Conservation (phyloP, 768 basidiomycete genomes). For the Rubroboletus pulcherrimus region DNA sequence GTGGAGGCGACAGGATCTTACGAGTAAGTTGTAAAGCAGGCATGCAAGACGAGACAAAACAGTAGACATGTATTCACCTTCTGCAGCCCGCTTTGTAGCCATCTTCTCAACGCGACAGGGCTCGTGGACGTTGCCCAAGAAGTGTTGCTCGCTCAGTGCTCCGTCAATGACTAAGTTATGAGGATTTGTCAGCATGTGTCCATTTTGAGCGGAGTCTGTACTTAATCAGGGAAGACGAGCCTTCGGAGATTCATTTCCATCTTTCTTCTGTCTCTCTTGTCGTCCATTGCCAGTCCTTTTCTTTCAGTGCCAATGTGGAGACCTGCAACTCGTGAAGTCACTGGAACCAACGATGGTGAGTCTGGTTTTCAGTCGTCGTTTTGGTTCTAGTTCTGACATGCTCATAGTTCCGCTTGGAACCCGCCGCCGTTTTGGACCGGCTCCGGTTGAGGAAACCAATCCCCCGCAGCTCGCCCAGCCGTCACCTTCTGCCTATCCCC, state of each 20-base stretch:
- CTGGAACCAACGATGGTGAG: constrained; percentile 90
- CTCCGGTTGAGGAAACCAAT: constrained; percentile 73
- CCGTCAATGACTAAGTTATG: not conserved
- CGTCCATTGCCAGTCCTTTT: constrained; percentile 19
- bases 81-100: constrained; percentile 38
- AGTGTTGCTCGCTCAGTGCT: not conserved
- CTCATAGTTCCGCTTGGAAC: constrained; percentile 72
- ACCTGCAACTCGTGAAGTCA: constrained; percentile 84
- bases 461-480: constrained; percentile 86
- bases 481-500: constrained; percentile 82
- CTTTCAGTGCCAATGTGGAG: constrained; percentile 69
- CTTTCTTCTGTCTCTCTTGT: constrained; percentile 19
- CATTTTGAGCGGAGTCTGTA: constrained; percentile 35
- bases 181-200: constrained; percentile 24
- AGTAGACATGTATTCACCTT: constrained; percentile 29
- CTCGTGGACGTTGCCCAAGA: not conserved
- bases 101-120: constrained; percentile 16
- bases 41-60: not conserved
- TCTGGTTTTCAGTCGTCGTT: constrained; percentile 9
- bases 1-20: constrained; percentile 21
- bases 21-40: not conserved
- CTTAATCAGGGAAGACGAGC: constrained; percentile 15
- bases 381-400: constrained; percentile 13
- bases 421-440: constrained; percentile 89
- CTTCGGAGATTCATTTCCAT: constrained; percentile 35